Evolutionary conservation across 1,284 basidiomycete genomes (phyloP).

Genomic region (Trametes sp.): DNA sequence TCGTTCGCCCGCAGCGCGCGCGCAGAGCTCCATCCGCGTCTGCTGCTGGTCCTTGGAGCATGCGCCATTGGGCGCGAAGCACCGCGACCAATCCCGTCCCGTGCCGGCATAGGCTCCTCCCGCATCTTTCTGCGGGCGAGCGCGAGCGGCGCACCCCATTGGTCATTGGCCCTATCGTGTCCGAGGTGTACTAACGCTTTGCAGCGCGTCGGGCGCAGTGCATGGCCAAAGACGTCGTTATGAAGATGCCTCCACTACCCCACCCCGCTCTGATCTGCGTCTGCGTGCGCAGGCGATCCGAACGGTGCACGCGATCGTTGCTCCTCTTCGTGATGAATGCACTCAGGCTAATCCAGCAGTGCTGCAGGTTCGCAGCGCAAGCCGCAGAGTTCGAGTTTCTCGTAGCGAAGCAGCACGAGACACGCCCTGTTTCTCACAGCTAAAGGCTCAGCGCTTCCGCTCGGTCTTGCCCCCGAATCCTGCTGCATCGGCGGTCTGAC

Average conservation of each 20-base stretch:
- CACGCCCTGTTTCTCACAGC: conserved; percentile 2
- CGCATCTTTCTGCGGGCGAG: neutral
- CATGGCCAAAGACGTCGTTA: no score
- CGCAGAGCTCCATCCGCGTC: neutral
- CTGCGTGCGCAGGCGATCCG: neutral
- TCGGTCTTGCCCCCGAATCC: no score
- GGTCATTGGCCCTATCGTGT: neutral
- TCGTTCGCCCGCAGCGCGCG: no score
- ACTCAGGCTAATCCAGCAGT: neutral
- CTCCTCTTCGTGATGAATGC: neutral
- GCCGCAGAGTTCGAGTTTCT: no score
- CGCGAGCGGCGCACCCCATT: neutral
- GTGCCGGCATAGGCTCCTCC: neutral
- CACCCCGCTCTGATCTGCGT: neutral
- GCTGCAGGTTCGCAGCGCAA: neutral
- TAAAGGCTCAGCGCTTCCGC: neutral
- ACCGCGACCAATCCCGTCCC: neutral
- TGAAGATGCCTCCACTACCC: neutral
- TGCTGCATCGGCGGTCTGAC: no score
- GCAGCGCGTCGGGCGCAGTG: neutral
- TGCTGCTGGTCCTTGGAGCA: no score
- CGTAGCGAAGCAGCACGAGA: conserved; percentile 9
- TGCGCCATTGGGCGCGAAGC: no score
- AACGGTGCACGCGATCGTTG: neutral
- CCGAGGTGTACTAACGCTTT: neutral